Conservation (phyloP, 2,329 filamentous ascomycete genomes). For the Pseudogymnoascus sp. region DNA sequence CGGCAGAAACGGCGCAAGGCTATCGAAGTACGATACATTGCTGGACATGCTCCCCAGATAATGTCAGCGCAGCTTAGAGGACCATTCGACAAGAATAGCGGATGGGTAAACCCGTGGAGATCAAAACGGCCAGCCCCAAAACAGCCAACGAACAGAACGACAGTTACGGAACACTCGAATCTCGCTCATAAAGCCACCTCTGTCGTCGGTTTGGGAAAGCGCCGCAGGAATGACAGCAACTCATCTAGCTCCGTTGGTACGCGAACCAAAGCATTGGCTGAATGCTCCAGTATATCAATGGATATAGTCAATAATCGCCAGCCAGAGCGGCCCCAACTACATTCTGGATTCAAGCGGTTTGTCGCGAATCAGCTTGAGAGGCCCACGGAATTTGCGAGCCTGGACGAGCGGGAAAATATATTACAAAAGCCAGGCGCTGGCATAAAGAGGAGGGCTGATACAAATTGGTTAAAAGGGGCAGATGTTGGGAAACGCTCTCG, state of each 20-base stretch:
- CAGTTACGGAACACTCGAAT: not conserved
- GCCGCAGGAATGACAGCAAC: not conserved
- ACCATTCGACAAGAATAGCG: conserved; percentile 46
- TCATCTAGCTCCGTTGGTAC: not conserved
- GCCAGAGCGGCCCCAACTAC: not conserved
- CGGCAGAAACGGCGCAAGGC: conserved; percentile 50
- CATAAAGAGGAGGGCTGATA: conserved; percentile 13
- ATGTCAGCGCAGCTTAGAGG: conserved; percentile 54
- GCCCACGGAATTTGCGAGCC: not conserved
- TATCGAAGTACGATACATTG: conserved; percentile 50
- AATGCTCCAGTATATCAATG: not conserved
- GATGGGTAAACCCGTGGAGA: conserved; percentile 48
- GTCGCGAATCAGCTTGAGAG: not conserved
- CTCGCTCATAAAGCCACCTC: not conserved
- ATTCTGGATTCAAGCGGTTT: not conserved
- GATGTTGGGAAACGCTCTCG: conserved; percentile 25
- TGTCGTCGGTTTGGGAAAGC: not conserved
- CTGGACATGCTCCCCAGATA: conserved; percentile 48
- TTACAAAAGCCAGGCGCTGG: not conserved
- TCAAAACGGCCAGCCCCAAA: conserved; percentile 20
- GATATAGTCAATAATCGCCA: conserved; percentile 2
- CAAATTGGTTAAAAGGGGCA: conserved; percentile 26
- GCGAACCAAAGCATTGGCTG: not conserved
- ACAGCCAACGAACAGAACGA: not conserved
- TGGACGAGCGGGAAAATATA: not conserved